Conservation (phyloP, 257 asterid species). For the Primulina huaijiensis region DNA sequence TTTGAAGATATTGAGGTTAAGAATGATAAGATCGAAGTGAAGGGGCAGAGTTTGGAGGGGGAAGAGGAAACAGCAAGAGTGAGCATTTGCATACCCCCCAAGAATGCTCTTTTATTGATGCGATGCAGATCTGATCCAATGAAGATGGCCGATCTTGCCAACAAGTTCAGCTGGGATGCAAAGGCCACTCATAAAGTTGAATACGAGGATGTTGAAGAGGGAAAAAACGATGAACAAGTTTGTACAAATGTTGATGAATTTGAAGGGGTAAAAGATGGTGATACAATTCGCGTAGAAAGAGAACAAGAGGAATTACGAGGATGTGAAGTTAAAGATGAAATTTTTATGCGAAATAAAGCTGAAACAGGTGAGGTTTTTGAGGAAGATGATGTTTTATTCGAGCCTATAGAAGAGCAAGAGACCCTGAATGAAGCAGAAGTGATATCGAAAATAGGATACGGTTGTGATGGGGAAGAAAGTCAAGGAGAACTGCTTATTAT, state of each 20-base stretch:
- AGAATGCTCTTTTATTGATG: constrained; percentile 88
- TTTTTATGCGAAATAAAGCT: background rate
- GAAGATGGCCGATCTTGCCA: constrained; percentile 75
- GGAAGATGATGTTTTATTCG: constrained; percentile 19
- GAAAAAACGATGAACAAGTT: constrained; percentile 7
- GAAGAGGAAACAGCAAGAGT: constrained; percentile 50
- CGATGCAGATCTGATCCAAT: constrained; percentile 96
- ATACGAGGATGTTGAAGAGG: constrained; percentile 27
- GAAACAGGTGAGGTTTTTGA: constrained; percentile 3
- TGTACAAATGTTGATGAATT: constrained; percentile 18
- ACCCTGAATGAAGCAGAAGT: constrained; percentile 17
- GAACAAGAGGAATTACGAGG: constrained; percentile 10
- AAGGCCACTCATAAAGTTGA: constrained; percentile 31
- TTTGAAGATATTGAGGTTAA: constrained; percentile 78
- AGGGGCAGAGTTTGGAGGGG: constrained; percentile 34
- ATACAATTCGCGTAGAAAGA: constrained; percentile 17
- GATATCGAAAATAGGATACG: constrained; percentile 23
- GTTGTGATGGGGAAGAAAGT: constrained; percentile 1
- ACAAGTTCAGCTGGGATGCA: constrained; percentile 54
- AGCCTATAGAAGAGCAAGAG: constrained; percentile 27
- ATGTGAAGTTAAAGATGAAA: constrained; percentile 23
- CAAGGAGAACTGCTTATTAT: constrained; percentile 8
- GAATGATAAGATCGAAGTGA: constrained; percentile 52
- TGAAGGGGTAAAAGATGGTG: constrained; percentile 23
- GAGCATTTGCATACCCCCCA: constrained; percentile 87